A percentile compares a stretch with the other conserved stretches of the same genome.
Evolutionary conservation across 306 rosid genomes (phyloP).

Genomic region (Trichosanthes cucumerina): DNA sequence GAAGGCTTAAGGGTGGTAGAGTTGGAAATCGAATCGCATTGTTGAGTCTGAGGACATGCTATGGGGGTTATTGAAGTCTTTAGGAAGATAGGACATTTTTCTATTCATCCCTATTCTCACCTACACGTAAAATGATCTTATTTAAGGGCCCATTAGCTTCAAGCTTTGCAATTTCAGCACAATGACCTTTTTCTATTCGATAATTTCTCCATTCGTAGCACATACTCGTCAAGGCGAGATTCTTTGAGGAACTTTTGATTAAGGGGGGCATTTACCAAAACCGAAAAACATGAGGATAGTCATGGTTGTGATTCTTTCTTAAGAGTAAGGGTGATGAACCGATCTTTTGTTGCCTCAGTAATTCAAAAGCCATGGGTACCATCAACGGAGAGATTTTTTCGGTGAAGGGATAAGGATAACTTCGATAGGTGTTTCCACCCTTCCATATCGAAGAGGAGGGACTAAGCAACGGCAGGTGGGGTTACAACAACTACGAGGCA

Average conservation of each 20-base stretch:
- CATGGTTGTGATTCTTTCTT: no score
- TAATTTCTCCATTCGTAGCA: background rate
- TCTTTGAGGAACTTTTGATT: background rate
- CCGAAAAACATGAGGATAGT: no score
- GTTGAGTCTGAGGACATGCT: no score
- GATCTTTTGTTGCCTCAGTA: background rate
- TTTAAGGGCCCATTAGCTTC: background rate
- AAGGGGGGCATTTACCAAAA: no score
- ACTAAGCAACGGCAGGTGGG: background rate
- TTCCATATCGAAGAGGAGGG: background rate
- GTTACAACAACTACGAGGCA: no score
- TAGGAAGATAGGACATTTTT: background rate
- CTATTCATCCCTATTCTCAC: background rate
- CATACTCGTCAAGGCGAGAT: background rate
- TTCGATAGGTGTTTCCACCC: no score
- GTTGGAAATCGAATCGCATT: no score
- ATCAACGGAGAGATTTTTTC: background rate
- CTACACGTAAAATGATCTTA: background rate
- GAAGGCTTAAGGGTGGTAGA: no score
- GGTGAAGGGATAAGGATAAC: background rate
- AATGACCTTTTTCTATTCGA: background rate
- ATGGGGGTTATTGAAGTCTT: background rate
- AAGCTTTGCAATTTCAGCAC: background rate
- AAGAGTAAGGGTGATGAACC: background rate
- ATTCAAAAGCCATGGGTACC: background rate